Evolutionary conservation across 345 rosid genomes (phyloP).

Genomic region (Corchorus olitorius): DNA sequence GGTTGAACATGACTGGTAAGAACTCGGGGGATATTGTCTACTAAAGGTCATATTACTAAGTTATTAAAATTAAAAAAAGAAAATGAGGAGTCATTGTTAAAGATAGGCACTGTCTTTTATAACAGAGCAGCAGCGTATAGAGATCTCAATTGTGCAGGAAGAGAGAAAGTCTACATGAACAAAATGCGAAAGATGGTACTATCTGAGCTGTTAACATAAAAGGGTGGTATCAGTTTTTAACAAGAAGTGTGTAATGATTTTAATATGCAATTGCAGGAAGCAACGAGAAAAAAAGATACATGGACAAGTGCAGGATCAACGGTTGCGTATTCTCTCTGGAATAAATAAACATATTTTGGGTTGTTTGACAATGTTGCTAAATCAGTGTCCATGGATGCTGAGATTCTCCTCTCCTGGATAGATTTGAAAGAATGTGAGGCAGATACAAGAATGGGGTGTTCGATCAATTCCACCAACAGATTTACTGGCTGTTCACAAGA

Average conservation of each 20-base stretch:
- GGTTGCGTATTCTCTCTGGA: conserved; percentile 82
- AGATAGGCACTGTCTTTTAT: neutral
- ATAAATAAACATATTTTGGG: conserved; percentile 58
- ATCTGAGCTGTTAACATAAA: neutral
- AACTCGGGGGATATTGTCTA: neutral
- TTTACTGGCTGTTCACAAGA: conserved; percentile 46
- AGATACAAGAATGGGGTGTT: conserved; percentile 53
- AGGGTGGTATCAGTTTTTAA: neutral
- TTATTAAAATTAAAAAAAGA: neutral
- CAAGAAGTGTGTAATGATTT: neutral
- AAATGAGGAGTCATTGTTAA: neutral
- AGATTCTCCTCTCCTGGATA: conserved; percentile 47
- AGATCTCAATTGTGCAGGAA: neutral
- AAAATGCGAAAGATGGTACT: neutral
- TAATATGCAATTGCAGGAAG: neutral
- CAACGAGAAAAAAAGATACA: conserved; percentile 43
- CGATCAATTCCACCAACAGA: conserved; percentile 50
- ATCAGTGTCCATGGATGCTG: conserved; percentile 23
- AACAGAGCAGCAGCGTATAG: neutral
- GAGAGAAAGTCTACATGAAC: neutral
- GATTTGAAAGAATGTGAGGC: conserved; percentile 54
- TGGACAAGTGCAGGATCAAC: conserved; percentile 69
- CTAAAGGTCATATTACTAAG: neutral
- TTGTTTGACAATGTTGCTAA: conserved; percentile 25
- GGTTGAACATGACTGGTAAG: neutral